Evolutionary conservation across 2,329 filamentous ascomycete genomes (phyloP).

Genomic region (Myriosclerotinia duriaeana): DNA sequence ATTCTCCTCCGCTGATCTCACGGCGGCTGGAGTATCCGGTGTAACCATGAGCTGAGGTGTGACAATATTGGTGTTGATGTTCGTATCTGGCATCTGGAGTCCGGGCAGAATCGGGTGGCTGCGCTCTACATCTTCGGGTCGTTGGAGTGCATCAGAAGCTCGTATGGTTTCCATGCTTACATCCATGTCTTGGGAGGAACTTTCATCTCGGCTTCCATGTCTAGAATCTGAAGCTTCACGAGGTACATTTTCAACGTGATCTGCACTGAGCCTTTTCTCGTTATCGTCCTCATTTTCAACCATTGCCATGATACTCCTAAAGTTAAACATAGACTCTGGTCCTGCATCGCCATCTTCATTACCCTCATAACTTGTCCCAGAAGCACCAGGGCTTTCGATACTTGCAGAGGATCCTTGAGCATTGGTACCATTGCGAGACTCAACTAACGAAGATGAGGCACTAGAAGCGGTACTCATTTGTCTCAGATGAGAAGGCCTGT

Average conservation of each 20-base stretch:
- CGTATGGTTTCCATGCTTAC: slow-evolving; percentile 38
- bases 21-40: slow-evolving; percentile 35
- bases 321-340: slow-evolving; percentile 85
- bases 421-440: slow-evolving; percentile 52
- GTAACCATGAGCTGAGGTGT: slow-evolving; percentile 38
- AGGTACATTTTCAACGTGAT: slow-evolving; percentile 36
- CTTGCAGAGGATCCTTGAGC: slow-evolving; percentile 45
- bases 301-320: slow-evolving; percentile 80
- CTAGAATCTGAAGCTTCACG: slow-evolving; percentile 28
- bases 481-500: slow-evolving; percentile 69
- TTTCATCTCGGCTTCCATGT: slow-evolving; percentile 22
- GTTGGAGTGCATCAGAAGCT: slow-evolving; percentile 21
- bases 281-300: slow-evolving; percentile 63
- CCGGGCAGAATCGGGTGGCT: not conserved
- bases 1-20: slow-evolving; percentile 29
- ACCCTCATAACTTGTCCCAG: slow-evolving; percentile 51
- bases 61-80: slow-evolving; percentile 27
- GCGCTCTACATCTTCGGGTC: not conserved
- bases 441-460: slow-evolving; percentile 71
- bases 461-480: slow-evolving; percentile 88
- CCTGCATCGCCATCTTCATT: slow-evolving; percentile 52
- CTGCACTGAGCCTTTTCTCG: slow-evolving; percentile 33
- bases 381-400: slow-evolving; percentile 53
- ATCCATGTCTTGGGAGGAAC: slow-evolving; percentile 27
- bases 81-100: slow-evolving; percentile 20